phyloP scores from a whole-genome alignment of 2,329 filamentous ascomycete species.

The Ceratocystis colombiana region DNA sequence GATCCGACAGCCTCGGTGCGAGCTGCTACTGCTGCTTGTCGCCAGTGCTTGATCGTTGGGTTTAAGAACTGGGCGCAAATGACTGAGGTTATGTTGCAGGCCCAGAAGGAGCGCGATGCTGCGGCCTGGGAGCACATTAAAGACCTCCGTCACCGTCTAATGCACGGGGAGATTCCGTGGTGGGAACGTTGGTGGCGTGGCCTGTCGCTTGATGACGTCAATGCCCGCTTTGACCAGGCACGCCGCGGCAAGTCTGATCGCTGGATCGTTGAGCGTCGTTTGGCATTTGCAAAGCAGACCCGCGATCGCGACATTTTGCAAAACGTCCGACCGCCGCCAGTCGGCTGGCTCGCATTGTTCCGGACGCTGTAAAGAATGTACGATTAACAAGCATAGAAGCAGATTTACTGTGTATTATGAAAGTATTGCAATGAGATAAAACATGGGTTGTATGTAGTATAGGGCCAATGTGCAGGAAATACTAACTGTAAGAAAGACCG shows the following conservation, averaged over 20 bases:
- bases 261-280: slow-evolving; percentile 42
- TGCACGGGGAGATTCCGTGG: slow-evolving; percentile 21
- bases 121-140: slow-evolving; percentile 33
- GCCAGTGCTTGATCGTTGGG: slow-evolving; percentile 65
- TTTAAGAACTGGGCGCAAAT: slow-evolving; percentile 77
- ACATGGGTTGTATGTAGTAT: slow-evolving; percentile 7
- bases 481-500: not conserved
- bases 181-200: slow-evolving; percentile 28
- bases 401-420: not conserved
- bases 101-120: slow-evolving; percentile 46
- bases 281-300: slow-evolving; percentile 27
- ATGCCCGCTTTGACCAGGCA: slow-evolving; percentile 31
- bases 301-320: slow-evolving; percentile 46
- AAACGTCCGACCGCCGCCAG: slow-evolving; percentile 35
- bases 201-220: slow-evolving; percentile 36
- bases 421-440: not conserved
- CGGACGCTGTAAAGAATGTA: slow-evolving; percentile 11
- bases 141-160: slow-evolving; percentile 29
- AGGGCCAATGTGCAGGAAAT: not conserved
- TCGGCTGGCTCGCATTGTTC: slow-evolving; percentile 35
- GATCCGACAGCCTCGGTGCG: slow-evolving; percentile 27
- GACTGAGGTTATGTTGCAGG: slow-evolving; percentile 39
- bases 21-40: slow-evolving; percentile 48
- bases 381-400: not conserved
- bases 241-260: slow-evolving; percentile 47